phyloP scores from a whole-genome alignment of 768 basidiomycete genomes.

The Guyanaporus albipodus region DNA sequence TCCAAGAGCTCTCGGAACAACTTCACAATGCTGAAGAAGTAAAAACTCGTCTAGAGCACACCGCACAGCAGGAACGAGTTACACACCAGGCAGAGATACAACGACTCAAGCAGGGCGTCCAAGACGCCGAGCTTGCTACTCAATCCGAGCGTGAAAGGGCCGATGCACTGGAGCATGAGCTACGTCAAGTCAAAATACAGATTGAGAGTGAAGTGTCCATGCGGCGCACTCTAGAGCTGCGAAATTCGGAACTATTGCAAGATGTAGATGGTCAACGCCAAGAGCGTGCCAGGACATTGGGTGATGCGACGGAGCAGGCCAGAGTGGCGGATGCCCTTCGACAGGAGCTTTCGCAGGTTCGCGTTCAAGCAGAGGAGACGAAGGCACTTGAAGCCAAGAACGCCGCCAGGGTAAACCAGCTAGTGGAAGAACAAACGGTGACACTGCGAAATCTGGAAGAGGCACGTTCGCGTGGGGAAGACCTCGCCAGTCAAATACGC shows the following conservation, averaged over 20 bases:
- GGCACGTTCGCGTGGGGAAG: slow-evolving; percentile 67
- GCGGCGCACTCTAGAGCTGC: slow-evolving; percentile 59
- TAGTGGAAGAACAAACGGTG: slow-evolving; percentile 75
- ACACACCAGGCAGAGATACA: slow-evolving; percentile 54
- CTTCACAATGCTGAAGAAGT: slow-evolving; percentile 57
- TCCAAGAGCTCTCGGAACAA: slow-evolving; percentile 68
- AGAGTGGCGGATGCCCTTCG: slow-evolving; percentile 54
- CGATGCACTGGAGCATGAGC: slow-evolving; percentile 58
- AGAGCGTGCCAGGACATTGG: slow-evolving; percentile 53
- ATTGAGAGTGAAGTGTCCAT: slow-evolving; percentile 60
- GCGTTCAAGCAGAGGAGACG: slow-evolving; percentile 61
- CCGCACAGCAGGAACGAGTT: slow-evolving; percentile 56
- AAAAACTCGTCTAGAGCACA: slow-evolving; percentile 52
- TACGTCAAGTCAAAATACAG: slow-evolving; percentile 58
- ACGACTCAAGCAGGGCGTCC: slow-evolving; percentile 45
- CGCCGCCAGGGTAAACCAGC: slow-evolving; percentile 53
- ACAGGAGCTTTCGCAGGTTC: slow-evolving; percentile 59
- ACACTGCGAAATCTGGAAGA: slow-evolving; percentile 70
- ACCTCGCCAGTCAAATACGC: slow-evolving; percentile 72
- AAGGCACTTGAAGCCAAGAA: slow-evolving; percentile 64
- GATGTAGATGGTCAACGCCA: slow-evolving; percentile 55
- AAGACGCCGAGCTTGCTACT: slow-evolving; percentile 36
- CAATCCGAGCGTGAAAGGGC: slow-evolving; percentile 49
- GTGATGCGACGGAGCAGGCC: slow-evolving; percentile 67
- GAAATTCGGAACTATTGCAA: slow-evolving; percentile 52